These are phyloP conservation scores for Macrolepiota fuliginosa DNA, from an alignment of 768 basidiomycete species.

Conservation along the genomic window DNA sequence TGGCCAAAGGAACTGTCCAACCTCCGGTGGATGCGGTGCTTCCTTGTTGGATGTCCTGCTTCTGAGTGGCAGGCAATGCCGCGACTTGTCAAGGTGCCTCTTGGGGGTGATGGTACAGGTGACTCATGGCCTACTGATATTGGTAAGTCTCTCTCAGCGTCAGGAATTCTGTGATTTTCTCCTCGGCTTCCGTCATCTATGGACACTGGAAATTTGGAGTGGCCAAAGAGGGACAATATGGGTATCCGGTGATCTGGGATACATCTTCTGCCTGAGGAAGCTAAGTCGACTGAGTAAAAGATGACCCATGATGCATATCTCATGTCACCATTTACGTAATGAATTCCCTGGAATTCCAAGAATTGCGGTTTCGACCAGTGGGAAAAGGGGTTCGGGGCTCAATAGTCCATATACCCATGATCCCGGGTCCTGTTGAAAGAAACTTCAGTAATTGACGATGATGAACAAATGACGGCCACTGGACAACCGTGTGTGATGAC, in stretches of 20 bases:
- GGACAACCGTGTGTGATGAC: neutral
- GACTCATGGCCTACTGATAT: neutral
- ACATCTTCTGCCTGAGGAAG: neutral
- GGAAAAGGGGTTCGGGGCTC: neutral
- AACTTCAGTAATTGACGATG: neutral
- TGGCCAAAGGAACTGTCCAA: neutral
- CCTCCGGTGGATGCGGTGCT: conserved; percentile 2
- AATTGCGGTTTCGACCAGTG: neutral
- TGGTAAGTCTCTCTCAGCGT: neutral
- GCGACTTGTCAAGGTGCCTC: neutral
- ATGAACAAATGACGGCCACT: neutral
- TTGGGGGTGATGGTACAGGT: neutral
- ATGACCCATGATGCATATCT: neutral
- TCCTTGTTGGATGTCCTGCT: neutral
- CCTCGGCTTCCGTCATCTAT: neutral
- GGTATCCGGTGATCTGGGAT: neutral
- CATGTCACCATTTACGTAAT: conserved; percentile 5
- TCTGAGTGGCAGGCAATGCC: neutral
- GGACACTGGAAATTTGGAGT: neutral
- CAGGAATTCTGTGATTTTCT: neutral
- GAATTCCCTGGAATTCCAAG: neutral
- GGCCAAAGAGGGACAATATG: neutral
- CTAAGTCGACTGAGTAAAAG: neutral
- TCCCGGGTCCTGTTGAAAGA: neutral
- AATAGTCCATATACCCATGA: neutral